These are phyloP conservation scores for Yueomyces sp. DNA, from an alignment of 805 yeast genomes.

Conservation along the genomic window DNA sequence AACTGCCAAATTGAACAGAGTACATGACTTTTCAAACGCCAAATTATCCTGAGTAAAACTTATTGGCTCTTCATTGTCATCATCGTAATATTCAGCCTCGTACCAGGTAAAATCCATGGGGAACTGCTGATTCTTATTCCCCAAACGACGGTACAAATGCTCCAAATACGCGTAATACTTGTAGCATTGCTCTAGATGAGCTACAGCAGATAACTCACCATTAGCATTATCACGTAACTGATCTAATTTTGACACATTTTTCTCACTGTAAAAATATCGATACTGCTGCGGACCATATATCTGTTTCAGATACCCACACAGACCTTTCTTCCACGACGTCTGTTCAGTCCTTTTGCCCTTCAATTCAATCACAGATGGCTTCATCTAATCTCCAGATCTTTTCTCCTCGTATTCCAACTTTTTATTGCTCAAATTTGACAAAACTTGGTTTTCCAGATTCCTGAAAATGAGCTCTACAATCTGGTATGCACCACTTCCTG, in stretches of 20 bases:
- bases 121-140: slow-evolving; percentile 44
- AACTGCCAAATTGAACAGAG: slow-evolving; percentile 67
- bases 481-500: no score
- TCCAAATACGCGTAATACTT: slow-evolving; percentile 75
- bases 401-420: no score
- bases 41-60: slow-evolving; percentile 59
- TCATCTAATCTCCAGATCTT: neutral
- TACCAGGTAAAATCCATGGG: slow-evolving; percentile 62
- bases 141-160: slow-evolving; percentile 62
- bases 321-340: slow-evolving; percentile 19
- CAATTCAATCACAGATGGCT: slow-evolving; percentile 8
- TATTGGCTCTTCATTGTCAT: slow-evolving; percentile 9
- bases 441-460: no score
- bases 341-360: slow-evolving; percentile 21
- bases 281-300: slow-evolving; percentile 21
- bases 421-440: no score
- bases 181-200: slow-evolving; percentile 28
- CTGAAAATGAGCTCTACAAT: no score
- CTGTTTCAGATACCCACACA: slow-evolving; percentile 18
- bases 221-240: slow-evolving; percentile 20
- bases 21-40: slow-evolving; percentile 82
- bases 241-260: slow-evolving; percentile 14
- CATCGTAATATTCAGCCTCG: slow-evolving; percentile 43
- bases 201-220: slow-evolving; percentile 19
- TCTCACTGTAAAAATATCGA: slow-evolving; percentile 19